Evolutionary conservation across 2,329 filamentous ascomycete genomes (phyloP), one percentile per base, ranked within the genome.

Genomic region (Aspergillus fijiensis): DNA sequence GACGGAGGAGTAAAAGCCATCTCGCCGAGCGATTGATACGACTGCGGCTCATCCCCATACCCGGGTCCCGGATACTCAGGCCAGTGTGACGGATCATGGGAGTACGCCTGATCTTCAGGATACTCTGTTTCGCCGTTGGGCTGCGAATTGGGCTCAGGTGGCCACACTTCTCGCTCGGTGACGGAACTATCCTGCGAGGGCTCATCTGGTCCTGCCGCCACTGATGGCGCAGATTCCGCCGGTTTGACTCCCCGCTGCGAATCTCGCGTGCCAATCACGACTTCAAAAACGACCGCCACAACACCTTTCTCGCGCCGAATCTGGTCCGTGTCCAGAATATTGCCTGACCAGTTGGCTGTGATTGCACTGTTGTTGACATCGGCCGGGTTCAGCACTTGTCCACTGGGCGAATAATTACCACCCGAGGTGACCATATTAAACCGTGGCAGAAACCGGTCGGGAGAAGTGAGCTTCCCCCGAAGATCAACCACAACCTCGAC

Each of bases 401-500:
- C 67, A 70, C 72, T 70, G 65, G 80, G 67, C 74, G 76, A 70
- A 77, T 78, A 76, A 61, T 71, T 80, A 60, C 74, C 78, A 62
- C 74, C 77, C 60, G 70, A 76, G 27, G 75, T 76, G 49, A 79
- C 85, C 67, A 85, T 78, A 55, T 81, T 82, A 52, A 83, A 75
- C 48, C 80, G 82, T 10, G 83, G 84, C 19, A 87, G 77, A 65
- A 85, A 84, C 48, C 87, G 84, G 69, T 92, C 89, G 54, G 92
- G 87, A n/a, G 86, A 86, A 1, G 88, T 86, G 47, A 97, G 79
- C 72, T 92, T 95, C 42, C 94, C 94, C 51, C 95, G 93, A 0
- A 98, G 82, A 72, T 99, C 95, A 23, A 97, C 86, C 29, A 98
- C 88, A 2, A 97, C 91, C 75, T 99, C 95, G 21, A 97, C 84